Percentiles rank a stretch among this genome's conserved stretches.
These are phyloP conservation scores for Aspergillus novofumigatus DNA, from an alignment of 2,329 filamentous ascomycete genomes.

Conservation along the genomic window DNA sequence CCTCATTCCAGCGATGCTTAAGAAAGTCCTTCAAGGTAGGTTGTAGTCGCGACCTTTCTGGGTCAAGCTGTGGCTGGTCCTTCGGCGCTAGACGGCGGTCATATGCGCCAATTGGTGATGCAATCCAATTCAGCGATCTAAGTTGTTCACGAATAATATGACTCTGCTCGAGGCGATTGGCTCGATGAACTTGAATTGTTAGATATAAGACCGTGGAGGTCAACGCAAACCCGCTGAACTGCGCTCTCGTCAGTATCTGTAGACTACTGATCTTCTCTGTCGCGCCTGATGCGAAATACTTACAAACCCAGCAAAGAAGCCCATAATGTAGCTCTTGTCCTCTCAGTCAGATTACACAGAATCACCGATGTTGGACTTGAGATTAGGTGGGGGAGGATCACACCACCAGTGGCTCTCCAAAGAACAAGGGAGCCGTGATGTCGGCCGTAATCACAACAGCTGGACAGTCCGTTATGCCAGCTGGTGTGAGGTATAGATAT, in stretches of 20 bases:
- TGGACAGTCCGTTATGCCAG: not conserved
- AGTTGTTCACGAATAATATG: constrained; percentile 43
- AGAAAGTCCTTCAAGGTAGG: constrained; percentile 60
- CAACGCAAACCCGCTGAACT: constrained; percentile 73
- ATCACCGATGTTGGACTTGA: not conserved
- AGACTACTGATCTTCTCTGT: not conserved
- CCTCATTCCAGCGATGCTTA: constrained; percentile 75
- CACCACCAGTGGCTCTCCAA: not conserved
- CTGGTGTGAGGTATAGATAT: not conserved
- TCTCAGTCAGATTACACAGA: not conserved
- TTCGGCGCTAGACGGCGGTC: constrained; percentile 26
- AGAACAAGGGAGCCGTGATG: not conserved
- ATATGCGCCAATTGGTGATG: constrained; percentile 32
- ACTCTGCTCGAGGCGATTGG: constrained; percentile 54
- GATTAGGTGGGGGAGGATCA: not conserved
- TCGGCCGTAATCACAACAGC: not conserved
- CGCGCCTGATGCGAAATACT: constrained; percentile 29
- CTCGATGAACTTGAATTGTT: constrained; percentile 64
- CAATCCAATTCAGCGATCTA: constrained; percentile 38
- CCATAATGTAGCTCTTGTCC: constrained; percentile 48
- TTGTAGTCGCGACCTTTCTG: not conserved
- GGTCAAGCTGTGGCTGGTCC: not conserved
- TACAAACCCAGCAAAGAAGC: constrained; percentile 72
- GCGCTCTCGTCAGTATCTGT: constrained; percentile 2
- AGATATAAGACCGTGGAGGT: constrained; percentile 71